A percentile compares a stretch with the other conserved stretches of the same genome.
phyloP scores from a whole-genome alignment of 345 rosid species.

The Salix viminalis region DNA sequence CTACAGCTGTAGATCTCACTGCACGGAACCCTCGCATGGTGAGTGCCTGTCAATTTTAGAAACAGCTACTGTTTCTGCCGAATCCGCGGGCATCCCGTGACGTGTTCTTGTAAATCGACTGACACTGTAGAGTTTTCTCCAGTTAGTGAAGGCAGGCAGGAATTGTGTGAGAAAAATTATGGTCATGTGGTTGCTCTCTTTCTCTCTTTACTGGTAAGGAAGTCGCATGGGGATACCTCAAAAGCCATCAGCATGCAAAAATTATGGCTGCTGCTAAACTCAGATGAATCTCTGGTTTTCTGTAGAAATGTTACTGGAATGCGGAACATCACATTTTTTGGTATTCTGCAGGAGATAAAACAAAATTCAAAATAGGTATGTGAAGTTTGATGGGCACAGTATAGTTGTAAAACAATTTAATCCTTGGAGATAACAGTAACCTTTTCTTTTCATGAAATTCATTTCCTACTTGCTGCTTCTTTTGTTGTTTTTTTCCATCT shows the following conservation, averaged over 20 bases:
- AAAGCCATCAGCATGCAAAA: not conserved
- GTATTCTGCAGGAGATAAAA: not conserved
- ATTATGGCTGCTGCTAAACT: not conserved
- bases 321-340: not conserved
- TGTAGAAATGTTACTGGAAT: not conserved
- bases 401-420: no score
- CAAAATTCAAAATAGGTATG: not conserved
- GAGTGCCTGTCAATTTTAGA: slow-evolving; percentile 53
- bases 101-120: slow-evolving; percentile 15
- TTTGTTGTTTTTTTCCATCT: not conserved
- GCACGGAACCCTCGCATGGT: slow-evolving; percentile 40
- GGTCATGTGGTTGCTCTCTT: slow-evolving; percentile 3
- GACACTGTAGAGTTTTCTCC: not conserved
- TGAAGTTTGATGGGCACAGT: not conserved
- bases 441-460: not conserved
- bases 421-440: not conserved
- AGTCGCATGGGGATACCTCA: not conserved
- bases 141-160: slow-evolving; percentile 5
- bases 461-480: not conserved
- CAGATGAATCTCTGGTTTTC: slow-evolving; percentile 11
- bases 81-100: slow-evolving; percentile 26
- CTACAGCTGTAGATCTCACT: slow-evolving; percentile 73
- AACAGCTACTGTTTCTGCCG: slow-evolving; percentile 26
- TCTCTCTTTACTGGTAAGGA: not conserved
- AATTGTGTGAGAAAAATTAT: not conserved